Evolutionary conservation across 2,329 filamentous ascomycete genomes (phyloP).

Genomic region (Chaetomium globosum): DNA sequence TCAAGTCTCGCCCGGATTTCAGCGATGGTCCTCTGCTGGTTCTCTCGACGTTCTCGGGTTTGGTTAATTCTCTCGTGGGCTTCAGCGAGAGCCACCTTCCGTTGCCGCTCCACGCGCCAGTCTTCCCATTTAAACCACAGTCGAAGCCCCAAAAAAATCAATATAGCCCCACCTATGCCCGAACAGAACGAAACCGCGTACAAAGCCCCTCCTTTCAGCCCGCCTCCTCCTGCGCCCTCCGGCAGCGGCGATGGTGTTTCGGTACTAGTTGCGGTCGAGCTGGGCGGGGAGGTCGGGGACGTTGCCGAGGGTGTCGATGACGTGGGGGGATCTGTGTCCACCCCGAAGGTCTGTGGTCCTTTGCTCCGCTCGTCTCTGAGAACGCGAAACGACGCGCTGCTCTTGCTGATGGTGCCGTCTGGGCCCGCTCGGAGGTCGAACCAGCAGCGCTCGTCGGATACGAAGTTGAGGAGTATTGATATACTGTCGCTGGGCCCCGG

Average conservation of each 20-base stretch:
- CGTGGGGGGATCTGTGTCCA: not conserved
- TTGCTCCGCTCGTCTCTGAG: conserved; percentile 14
- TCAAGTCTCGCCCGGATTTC: too few species aligned
- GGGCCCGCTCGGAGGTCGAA: conserved; percentile 20
- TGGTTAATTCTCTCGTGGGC: too few species aligned
- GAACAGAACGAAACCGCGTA: not conserved
- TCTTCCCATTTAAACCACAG: not conserved
- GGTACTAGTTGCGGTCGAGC: not conserved
- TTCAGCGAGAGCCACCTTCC: not conserved
- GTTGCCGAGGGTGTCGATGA: not conserved
- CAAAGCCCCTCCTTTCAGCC: not conserved
- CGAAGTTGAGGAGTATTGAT: conserved; percentile 25
- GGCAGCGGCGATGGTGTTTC: not conserved
- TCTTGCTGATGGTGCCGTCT: conserved; percentile 3
- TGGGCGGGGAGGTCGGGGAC: not conserved
- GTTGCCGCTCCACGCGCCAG: not conserved
- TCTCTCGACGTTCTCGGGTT: too few species aligned
- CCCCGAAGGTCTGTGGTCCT: conserved; percentile 12
- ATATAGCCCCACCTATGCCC: not conserved
- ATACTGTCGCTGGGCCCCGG: conserved; percentile 21
- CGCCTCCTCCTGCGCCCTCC: not conserved
- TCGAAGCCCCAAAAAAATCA: not conserved
- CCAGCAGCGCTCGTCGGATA: conserved; percentile 21
- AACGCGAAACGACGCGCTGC: conserved; percentile 17
- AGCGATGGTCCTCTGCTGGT: too few species aligned